phyloP scores from a whole-genome alignment of 441 rosid genomes.

The Hura crepitans region DNA sequence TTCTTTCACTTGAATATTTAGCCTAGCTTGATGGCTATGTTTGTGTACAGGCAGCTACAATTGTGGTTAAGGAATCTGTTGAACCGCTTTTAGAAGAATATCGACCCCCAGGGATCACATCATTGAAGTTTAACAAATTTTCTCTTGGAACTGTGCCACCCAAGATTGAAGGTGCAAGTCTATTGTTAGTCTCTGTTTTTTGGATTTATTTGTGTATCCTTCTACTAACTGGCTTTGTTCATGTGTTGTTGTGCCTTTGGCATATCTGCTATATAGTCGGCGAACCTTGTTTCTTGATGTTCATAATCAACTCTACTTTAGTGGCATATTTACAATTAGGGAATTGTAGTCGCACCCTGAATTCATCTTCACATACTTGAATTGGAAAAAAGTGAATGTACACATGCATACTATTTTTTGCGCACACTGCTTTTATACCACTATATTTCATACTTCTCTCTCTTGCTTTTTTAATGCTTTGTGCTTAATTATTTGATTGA shows the following conservation, averaged over 20 bases:
- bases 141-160: constrained; percentile 90
- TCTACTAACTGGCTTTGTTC: constrained; percentile 5
- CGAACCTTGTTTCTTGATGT: not conserved
- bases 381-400: too few species aligned
- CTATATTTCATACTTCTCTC: not conserved
- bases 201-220: not conserved
- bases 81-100: constrained; percentile 93
- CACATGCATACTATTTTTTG: not conserved
- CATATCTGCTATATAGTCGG: not conserved
- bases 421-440: not conserved
- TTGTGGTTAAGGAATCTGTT: constrained; percentile 83
- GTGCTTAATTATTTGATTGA: constrained; percentile 19
- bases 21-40: constrained; percentile 12
- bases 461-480: not conserved
- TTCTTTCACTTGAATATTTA: not conserved
- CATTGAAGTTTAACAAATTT: constrained; percentile 74
- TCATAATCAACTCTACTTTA: not conserved
- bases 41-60: constrained; percentile 70
- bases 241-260: not conserved
- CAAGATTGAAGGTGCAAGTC: constrained; percentile 75
- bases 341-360: not conserved
- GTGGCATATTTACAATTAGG: not conserved
- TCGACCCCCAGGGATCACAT: constrained; percentile 85
- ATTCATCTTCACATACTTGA: not conserved
- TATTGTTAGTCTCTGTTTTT: not conserved